Percentiles rank a stretch among this genome's conserved stretches.
phyloP scores from a whole-genome alignment of 2,329 filamentous ascomycete species.

The Neopestalotiopsis clavispora region DNA sequence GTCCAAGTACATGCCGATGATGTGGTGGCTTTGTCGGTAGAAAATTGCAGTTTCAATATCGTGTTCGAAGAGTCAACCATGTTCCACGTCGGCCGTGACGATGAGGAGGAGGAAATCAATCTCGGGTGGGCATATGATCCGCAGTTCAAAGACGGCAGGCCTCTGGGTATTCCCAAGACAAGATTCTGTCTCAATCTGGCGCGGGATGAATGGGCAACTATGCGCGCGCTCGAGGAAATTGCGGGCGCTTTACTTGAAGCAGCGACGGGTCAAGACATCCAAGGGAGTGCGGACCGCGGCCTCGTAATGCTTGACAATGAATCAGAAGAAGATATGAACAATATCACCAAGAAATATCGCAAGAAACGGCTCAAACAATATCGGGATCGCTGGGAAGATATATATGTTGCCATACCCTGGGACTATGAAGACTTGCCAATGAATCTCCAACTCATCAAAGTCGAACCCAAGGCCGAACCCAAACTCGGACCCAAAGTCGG shows the following conservation, averaged over 20 bases:
- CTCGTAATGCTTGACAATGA: conserved; percentile 11
- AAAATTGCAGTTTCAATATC: conserved; percentile 40
- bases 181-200: conserved; percentile 30
- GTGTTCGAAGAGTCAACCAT: conserved; percentile 30
- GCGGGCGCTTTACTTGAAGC: conserved; percentile 23
- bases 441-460: conserved; percentile 27
- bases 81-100: conserved; percentile 17
- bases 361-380: not conserved
- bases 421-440: conserved; percentile 3
- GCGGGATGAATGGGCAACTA: conserved; percentile 15
- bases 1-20: conserved; percentile 32
- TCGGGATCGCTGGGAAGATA: conserved; percentile 34
- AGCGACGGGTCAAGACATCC: conserved; percentile 6
- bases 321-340: not conserved
- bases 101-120: conserved; percentile 20
- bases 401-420: conserved; percentile 29
- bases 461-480: not conserved
- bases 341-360: not conserved
- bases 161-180: conserved; percentile 22
- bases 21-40: conserved; percentile 32
- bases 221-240: conserved; percentile 21
- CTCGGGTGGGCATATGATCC: conserved; percentile 37
- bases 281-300: not conserved
- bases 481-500: no score
- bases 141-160: conserved; percentile 27